Evolutionary conservation across 192 early-diverging fungal species (phyloP), one percentile per base, ranked within the genome.

Genomic region (Coemansia sp.): DNA sequence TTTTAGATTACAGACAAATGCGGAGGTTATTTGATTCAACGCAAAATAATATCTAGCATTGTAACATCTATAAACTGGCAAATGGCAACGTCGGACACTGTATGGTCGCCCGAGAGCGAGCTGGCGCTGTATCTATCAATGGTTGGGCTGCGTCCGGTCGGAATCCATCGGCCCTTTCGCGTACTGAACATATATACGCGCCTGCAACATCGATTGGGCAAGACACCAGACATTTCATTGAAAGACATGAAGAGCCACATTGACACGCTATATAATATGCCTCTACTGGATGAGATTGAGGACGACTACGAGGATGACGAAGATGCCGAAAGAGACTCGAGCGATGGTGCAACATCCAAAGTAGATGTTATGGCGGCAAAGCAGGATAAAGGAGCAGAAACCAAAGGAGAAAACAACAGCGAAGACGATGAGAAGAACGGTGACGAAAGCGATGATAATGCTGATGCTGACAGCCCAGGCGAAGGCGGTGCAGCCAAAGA

Each of bases 141-240:
- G 76, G 67, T 79, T 14, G 76, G 76, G 14, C 60, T 79, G 29
- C 71, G 76, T 5, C 76, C 76, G 15, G 67, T 79, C 43, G 76
- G 76, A 10, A 79, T 79, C 15, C 79, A 81, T 65, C 62, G 56
- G 39, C 65, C 72, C 63, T 81, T 81, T 57, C 79, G 79, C 60
- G 23, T 81, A 48, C 23, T 81, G 11, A 81, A 81, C 27, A 81
- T 81, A 17, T 81, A 81, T 51, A 72, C 59, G 63, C 69, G 79
- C 2, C 39, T 81, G n/a, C 54, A 75, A 5, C 45, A 43, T 29
- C 69, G 70, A 27, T 45, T 75, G 3, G 73, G 73, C 24, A 68
- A 68, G n/a, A 23, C 57, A 4, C 22, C 51, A 22, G 65, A 60
- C 11, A 66, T 81, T 14, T 62, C 69, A 9, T 37, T 69, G 15